Evolutionary conservation across 805 yeast genomes (phyloP), one percentile per base, ranked within the genome.

Genomic region (Candida argentea): DNA sequence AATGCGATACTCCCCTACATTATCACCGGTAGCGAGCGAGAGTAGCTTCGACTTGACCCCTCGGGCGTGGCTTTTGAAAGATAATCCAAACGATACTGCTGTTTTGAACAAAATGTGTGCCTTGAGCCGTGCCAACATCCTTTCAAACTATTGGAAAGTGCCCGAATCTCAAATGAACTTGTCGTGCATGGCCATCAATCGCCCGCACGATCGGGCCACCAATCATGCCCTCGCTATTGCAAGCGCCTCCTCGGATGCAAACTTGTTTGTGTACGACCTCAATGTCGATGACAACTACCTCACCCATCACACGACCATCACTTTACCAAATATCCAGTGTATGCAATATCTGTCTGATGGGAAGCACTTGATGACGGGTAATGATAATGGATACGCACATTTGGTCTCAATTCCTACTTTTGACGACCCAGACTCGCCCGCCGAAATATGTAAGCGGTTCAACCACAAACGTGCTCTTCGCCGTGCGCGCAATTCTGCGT

Each of bases 361-460:
- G 20, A 57, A 61, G 16, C 53, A 60, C 20, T 45, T 79, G 25
- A 44, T 75, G n/a, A 67, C 93, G 0, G 95, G 94, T 7, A 91
- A 85, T 47, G 68, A 66, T 28, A 70, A 73, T 33, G 95, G 95
- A 2, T 56, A 68, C 30, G 83, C 76, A 0, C 83, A 87, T 50
- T 49, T 86, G 34, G 71, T 83, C 3, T 59, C 78, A 11, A 62
- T 85, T 6, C 91, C 94, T 1, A 68, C 64, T 26, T 40, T 28
- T 11, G 39, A 31, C 16, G 57, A 55, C 4, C 65, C 43, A 3
- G 48, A 54, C 14, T 48, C 65, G 14, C 59, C 67, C 31, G 95
- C 95, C 0, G 84, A 76, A 47, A 78, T 86, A 13, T 56, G 79
- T 36, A 80, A 75, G 46, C 60, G 93, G 21, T 86, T 77, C 57